Base-by-base conservation (phyloP, 805 yeast genomes). In the Metschnikowia colocasiae region DNA sequence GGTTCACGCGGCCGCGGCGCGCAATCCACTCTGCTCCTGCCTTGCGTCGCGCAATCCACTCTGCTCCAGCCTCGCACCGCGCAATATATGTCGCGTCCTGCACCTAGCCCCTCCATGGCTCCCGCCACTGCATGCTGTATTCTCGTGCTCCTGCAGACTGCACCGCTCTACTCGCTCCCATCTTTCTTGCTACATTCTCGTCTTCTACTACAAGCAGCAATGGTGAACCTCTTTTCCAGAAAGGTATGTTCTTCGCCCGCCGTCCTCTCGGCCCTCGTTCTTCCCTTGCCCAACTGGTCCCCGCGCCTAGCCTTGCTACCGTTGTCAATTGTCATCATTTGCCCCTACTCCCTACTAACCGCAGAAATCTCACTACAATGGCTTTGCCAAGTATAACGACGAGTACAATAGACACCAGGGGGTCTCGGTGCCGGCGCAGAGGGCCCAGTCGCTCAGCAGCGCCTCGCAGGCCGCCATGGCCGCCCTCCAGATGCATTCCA, bases 401-500 rank as follows among this genome's bases (percentile, higher is more conserved):
- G 69, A 65, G 45, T 44, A 61, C 39, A 53, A 59, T 40, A 45
- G 58, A 6, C 59, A 58, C 37, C 52, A 42, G 22, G 10, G 47
- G 32, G 27, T 40, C 36, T 20, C 40, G 40, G 51, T 37, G 52
- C 59, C 19, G 55, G 61, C 48, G 1, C 47, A 46, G 34, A 41
- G 68, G 29, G 51, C 57, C 10, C 61, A 58, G 34, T 63, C 69
- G 25, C 55, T 64, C 19, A 51, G 59, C 20, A 59, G 60, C 43
- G 75, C 75, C 20, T 74, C 74, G 16, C 65, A 59, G 48, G 76
- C 75, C 6, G 76, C 75, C 0, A 50, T 60, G 40, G 75, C 74
- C 1, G 75, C 75, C 1, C 54, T 71, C 15, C 60, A 68, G 46
- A 57, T 62, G 49, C 75, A 69, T 53, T 59, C 57, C 30, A 60